These are phyloP conservation scores for Penicillium macrosclerotiorum DNA, from an alignment of 495 filamentous ascomycete species.

Conservation along the genomic window DNA sequence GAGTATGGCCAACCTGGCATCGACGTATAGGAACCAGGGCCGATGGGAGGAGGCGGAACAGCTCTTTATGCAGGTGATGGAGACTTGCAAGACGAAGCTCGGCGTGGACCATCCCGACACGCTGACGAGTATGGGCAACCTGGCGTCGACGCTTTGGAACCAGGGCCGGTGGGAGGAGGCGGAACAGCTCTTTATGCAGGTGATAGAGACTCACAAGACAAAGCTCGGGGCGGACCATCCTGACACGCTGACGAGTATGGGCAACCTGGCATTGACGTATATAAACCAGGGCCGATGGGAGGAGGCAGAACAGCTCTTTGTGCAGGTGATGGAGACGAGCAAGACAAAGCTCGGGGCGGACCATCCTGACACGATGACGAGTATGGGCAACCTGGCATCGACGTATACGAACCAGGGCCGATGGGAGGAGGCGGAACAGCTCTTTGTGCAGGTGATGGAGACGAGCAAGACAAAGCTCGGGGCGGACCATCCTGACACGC, in stretches of 20 bases:
- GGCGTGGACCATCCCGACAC: constrained; percentile 33
- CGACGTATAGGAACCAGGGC: constrained; percentile 17
- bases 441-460: no score
- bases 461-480: no score
- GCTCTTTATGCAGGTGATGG: constrained; percentile 19
- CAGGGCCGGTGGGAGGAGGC: constrained; percentile 6
- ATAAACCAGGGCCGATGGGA: no score
- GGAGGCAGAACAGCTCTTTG: no score
- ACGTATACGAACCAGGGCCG: no score
- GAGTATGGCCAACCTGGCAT: constrained; percentile 21
- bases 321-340: no score
- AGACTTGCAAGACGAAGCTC: constrained; percentile 15
- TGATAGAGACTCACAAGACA: neutral
- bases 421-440: no score
- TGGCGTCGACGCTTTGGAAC: constrained; percentile 1
- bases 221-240: constrained; percentile 12
- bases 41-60: constrained; percentile 26
- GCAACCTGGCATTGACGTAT: constrained; percentile 6
- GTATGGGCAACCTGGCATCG: no score
- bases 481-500: no score
- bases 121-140: constrained; percentile 9
- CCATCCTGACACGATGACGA: no score
- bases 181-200: neutral
- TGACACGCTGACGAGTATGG: constrained; percentile 11
- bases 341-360: no score